Percentiles rank a stretch among this genome's conserved stretches.
These are phyloP conservation scores for Linaria vulgaris DNA, from an alignment of 257 asterid species.

Conservation along the genomic window DNA sequence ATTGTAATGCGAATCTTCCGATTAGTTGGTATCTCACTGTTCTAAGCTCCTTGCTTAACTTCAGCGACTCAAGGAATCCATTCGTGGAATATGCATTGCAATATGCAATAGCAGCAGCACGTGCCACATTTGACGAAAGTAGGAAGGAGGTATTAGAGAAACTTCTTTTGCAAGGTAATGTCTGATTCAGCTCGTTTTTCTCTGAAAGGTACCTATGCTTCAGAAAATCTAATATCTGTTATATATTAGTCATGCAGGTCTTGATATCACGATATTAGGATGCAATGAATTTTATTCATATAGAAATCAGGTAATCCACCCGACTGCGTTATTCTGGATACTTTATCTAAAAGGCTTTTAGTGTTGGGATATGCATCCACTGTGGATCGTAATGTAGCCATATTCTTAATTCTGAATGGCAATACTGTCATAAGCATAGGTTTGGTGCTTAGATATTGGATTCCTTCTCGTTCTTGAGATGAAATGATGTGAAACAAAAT, in stretches of 20 bases:
- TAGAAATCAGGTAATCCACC: conserved; percentile 72
- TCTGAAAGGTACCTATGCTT: conserved; percentile 14
- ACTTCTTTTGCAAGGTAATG: conserved; percentile 76
- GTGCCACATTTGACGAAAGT: conserved; percentile 52
- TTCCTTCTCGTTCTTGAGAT: background rate
- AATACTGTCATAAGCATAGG: conserved; percentile 6
- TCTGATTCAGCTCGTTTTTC: conserved; percentile 26
- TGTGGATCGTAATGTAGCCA: background rate
- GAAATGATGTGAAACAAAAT: conserved; percentile 1
- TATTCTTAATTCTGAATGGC: conserved; percentile 14
- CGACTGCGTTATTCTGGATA: conserved; percentile 17
- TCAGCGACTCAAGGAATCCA: conserved; percentile 86
- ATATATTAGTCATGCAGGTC: conserved; percentile 68
- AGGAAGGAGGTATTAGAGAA: conserved; percentile 64
- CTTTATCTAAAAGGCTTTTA: conserved; percentile 14
- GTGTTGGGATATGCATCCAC: background rate
- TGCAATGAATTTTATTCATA: conserved; percentile 94
- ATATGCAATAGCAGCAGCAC: conserved; percentile 85
- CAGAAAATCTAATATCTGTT: conserved; percentile 35
- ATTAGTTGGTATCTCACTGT: conserved; percentile 4
- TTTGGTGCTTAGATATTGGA: conserved; percentile 14
- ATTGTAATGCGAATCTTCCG: background rate
- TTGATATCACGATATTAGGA: conserved; percentile 85
- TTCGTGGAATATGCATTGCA: conserved; percentile 89
- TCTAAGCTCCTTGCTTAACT: conserved; percentile 27